These are phyloP conservation scores for Populus simonii DNA, from an alignment of 345 rosid genomes.

Conservation along the genomic window DNA sequence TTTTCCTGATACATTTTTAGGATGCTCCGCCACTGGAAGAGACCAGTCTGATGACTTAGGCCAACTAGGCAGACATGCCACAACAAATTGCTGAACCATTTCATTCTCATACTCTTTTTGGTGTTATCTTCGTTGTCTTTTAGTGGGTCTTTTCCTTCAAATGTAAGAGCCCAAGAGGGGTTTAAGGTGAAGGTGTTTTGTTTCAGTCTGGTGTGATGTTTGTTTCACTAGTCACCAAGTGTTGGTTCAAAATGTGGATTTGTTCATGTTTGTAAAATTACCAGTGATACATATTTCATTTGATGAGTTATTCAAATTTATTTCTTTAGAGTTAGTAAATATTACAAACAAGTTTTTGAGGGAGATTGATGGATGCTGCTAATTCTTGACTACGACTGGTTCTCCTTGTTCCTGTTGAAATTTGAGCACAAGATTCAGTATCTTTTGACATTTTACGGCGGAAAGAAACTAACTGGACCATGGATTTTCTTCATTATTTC, in stretches of 20 bases:
- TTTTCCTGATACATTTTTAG: constrained; percentile 14
- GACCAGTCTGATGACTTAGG: constrained; percentile 22
- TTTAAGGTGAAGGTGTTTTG: constrained; percentile 6
- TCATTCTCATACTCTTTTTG: constrained; percentile 13
- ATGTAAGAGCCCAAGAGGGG: constrained; percentile 20
- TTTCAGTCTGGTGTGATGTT: neutral
- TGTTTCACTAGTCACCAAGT: neutral
- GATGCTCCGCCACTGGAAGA: constrained; percentile 32
- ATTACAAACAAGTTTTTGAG: neutral
- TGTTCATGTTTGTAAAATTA: constrained; percentile 3
- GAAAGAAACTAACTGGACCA: no score
- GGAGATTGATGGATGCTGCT: no score
- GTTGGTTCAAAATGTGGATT: neutral
- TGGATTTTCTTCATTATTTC: no score
- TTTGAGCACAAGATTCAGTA: no score
- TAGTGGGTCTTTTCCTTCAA: constrained; percentile 33
- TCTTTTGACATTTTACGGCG: no score
- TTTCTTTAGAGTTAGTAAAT: neutral
- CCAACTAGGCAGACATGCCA: neutral
- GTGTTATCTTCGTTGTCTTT: constrained; percentile 22
- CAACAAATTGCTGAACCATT: constrained; percentile 6
- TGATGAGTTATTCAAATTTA: neutral
- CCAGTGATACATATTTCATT: constrained; percentile 17
- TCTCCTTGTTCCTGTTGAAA: no score
- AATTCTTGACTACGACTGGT: no score